Conservation (phyloP, 768 basidiomycete species). For the Agaricus sinodeliciosus region DNA sequence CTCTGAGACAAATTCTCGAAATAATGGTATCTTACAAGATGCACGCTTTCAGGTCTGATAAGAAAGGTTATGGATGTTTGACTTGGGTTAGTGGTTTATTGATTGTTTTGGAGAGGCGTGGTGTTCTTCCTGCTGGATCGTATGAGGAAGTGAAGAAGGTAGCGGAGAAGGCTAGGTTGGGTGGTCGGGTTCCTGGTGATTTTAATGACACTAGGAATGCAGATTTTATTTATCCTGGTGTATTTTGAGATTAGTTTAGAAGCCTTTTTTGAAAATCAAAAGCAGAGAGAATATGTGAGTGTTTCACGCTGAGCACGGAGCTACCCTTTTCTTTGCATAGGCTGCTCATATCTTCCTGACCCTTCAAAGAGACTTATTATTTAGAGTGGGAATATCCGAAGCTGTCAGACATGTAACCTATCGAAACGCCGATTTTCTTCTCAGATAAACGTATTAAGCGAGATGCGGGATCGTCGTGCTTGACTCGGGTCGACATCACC, state of each 20-base stretch:
- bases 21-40: not conserved
- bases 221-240: not conserved
- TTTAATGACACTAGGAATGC: not conserved
- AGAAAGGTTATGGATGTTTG: not conserved
- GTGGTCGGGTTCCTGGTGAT: not conserved
- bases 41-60: not conserved
- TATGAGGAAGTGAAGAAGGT: not conserved
- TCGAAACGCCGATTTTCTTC: too few species aligned
- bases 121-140: not conserved
- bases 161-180: not conserved
- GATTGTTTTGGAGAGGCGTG: not conserved
- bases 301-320: too few species aligned
- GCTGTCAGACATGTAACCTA: too few species aligned
- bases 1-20: not conserved
- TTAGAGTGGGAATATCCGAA: too few species aligned
- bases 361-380: too few species aligned
- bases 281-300: too few species aligned
- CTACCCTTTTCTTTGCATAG: too few species aligned
- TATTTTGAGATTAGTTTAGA: not conserved
- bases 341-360: too few species aligned
- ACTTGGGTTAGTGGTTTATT: not conserved
- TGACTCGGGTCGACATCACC: too few species aligned
- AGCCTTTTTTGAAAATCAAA: too few species aligned
- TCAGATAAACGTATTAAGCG: too few species aligned
- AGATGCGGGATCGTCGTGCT: too few species aligned